Base-by-base conservation (phyloP, 768 basidiomycete genomes). In the Lentinula edodes region DNA sequence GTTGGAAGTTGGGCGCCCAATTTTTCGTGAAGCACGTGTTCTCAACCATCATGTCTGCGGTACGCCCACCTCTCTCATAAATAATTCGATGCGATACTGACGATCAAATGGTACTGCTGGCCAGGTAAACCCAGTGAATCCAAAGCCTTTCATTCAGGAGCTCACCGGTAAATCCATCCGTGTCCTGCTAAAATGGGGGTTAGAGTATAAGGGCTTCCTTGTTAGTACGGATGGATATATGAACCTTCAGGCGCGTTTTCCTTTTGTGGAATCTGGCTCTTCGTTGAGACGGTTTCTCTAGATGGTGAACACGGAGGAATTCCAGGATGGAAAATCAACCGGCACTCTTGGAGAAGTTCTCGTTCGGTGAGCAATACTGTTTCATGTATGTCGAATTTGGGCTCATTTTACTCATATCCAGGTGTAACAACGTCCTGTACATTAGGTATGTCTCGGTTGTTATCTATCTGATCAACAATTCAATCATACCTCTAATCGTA, bases 271-370 rank as follows among this genome's bases (percentile, higher is more conserved):
- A 32, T 61, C 57, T 51, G 41, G 42, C 36, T 61, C 28, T 4
- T 42, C 54, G 35, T 12, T 38, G n/a, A 54, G 41, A 39, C 28
- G 6, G 56, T n/a, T 13, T 38, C 23, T 61, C 5, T 66, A 99
- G 96, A 82, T 99, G 57, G 96, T 95, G n/a, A 98, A 98, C 74
- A 95, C 97, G 2, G 97, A 98, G 74, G 97, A 99, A 73, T 96
- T 90, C 68, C 95, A 98, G 73, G 92, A 97, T 67, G 96, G 95
- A 23, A 85, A 92, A 74, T 95, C 93, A 7, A 97, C 92, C 64
- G 97, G 97, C 38, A 89, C 95, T 1, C 79, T 99, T n/a, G 97
- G 97, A 66, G 97, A 99, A 76, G 95, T 99, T 48, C 98, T 98
- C 77, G 97, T 99, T 72, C 86, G 97, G 94, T 93, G 69, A 63